Evolutionary conservation across 1,139 yeast genomes (phyloP).

Genomic region (Pichia sp.): DNA sequence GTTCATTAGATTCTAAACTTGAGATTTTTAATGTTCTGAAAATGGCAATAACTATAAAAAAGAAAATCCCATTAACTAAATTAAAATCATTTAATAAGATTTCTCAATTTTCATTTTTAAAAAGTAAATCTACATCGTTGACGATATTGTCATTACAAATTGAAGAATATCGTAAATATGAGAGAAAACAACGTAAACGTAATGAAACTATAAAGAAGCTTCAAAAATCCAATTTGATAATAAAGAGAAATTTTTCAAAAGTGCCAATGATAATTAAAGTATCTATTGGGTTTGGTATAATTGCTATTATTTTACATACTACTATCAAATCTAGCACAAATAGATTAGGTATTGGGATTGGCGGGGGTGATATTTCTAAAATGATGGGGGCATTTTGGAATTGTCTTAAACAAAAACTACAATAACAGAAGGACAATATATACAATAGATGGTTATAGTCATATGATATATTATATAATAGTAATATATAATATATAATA

Average conservation of each 20-base stretch:
- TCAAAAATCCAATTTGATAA: neutral
- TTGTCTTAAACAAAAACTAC: neutral
- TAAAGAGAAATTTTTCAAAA: neutral
- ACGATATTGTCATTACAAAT: conserved; percentile 17
- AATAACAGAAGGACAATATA: too few relatives aligned
- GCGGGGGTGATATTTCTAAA: neutral
- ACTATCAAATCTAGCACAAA: neutral
- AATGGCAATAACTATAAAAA: conserved; percentile 31
- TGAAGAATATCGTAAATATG: conserved; percentile 4
- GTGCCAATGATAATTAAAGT: conserved; percentile 18
- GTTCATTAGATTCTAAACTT: conserved; percentile 27
- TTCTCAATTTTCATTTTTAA: conserved; percentile 26
- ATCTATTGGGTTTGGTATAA: conserved; percentile 24
- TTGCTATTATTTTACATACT: conserved; percentile 16
- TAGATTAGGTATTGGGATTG: neutral
- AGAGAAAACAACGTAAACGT: conserved; percentile 1
- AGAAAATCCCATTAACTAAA: conserved; percentile 27
- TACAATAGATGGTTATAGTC: too few relatives aligned
- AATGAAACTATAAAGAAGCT: neutral
- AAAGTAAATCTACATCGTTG: conserved; percentile 10
- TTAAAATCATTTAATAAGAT: conserved; percentile 20
- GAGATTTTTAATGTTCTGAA: conserved; percentile 37
- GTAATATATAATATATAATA: too few relatives aligned
- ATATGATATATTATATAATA: too few relatives aligned
- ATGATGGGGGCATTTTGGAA: neutral